Evolutionary conservation across 2,329 filamentous ascomycete species (phyloP), one percentile per base, ranked within the genome.

Genomic region (Alternaria solani): DNA sequence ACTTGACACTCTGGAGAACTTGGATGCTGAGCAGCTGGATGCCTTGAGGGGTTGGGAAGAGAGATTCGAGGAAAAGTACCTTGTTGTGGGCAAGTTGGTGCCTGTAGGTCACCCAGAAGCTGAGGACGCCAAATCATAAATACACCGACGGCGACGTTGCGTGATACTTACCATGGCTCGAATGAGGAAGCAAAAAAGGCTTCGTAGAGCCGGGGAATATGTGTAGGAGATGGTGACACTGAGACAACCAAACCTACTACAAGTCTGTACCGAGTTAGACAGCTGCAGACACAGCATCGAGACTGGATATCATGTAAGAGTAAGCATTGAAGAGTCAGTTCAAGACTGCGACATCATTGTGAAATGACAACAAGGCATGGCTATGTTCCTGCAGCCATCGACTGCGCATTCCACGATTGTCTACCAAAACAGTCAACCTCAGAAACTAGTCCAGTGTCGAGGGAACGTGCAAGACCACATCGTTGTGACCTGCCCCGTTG

Each of bases 21-120:
- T 98, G 62, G 88, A 87, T 6, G 78, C 77, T 1, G 93, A 94
- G 59, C 89, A 96, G 83, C 81, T 91, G 80, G 94, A 96, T 78
- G 91, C 93, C 51, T 81, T 97, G 78, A 84, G 86, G 71, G 93
- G 92, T 2, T 99, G 95, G 95, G 94, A 97, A 83, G 93, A 96
- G 82, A 86, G 93, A 67, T 99, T 99, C 78, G 81, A 86, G 62
- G 91, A 94, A 80, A 98, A 99, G 85, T 99, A 99, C 79, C 82
- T 97, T 25, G 88, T 98, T n/a, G 93, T 99, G 14, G 95, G 95
- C 20, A 91, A 88, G 80, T 80, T 99, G 73, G 91, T 97, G 55
- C 83, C 88, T 48, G 87, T 87, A 62, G 85, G 86, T 12, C 81
- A 81, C 65, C 82, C 87, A 7, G 83, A 85, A 65, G 81, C 80